Percentiles rank a stretch among this genome's conserved stretches.
phyloP scores from a whole-genome alignment of 139 green algal species.

The Closterium sp. region DNA sequence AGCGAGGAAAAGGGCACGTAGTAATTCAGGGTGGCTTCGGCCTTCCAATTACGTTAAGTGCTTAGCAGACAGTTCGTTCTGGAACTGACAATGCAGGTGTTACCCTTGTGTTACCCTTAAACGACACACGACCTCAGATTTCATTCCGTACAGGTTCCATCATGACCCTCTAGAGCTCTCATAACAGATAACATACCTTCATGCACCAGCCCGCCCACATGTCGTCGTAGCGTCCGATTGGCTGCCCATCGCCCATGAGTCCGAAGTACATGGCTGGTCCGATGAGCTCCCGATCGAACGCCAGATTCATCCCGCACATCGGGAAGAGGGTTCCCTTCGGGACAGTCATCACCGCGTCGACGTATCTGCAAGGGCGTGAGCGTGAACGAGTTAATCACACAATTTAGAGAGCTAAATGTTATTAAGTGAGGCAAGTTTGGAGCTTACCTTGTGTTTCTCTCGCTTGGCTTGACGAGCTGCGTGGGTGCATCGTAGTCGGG shows the following conservation, averaged over 20 bases:
- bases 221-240: constrained; percentile 92
- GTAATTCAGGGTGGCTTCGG: background rate
- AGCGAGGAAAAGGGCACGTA: background rate
- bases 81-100: background rate
- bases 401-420: background rate
- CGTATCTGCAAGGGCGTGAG: constrained; percentile 61
- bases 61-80: background rate
- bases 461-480: constrained; percentile 94
- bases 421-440: background rate
- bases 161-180: background rate
- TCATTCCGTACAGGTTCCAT: background rate
- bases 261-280: constrained; percentile 97
- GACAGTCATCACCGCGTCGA: constrained; percentile 92
- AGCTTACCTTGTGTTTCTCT: constrained; percentile 84
- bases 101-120: background rate
- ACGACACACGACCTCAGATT: too few species aligned
- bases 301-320: constrained; percentile 98
- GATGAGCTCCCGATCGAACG: constrained; percentile 87
- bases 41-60: background rate
- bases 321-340: constrained; percentile 93
- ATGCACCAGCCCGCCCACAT: constrained; percentile 98
- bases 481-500: constrained; percentile 97
- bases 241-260: constrained; percentile 95
- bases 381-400: background rate
- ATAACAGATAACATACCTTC: constrained; percentile 62